Evolutionary conservation across 179 eudicot genomes (phyloP), one percentile per base, ranked within the genome.

Genomic region (Beta lomatogona): DNA sequence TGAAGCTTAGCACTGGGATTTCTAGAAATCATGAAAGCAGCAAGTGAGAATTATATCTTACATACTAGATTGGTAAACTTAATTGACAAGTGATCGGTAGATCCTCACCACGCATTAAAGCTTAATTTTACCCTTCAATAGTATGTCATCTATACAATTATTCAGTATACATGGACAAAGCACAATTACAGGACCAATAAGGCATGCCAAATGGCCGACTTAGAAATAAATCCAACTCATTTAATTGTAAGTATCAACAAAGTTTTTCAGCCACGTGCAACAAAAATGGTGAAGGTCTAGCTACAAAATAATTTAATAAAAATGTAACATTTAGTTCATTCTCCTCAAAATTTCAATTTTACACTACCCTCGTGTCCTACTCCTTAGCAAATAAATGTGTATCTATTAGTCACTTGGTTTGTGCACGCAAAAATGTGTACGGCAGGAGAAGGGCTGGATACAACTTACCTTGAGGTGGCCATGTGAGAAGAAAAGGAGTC

Each of bases 391-490:
- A 9, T 6, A 18, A 77, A 63, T 16, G 28, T 2, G 1, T 36
- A 16, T 48, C 64, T 5, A 50, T 64, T 2, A 6, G 28, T 46
- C 18, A 46, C 22, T 46, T 41, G 52, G 60, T 21, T 18, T 9
- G 52, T 70, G 67, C 52, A 70, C 12, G 19, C 71, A 45, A 9
- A 75, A 52, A 14, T 41, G 53, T 9, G 55, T 48, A n/a, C 19
- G 22, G 21, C 48, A 28, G 31, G 75, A 36, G 46, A 53, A 19
- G 64, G 13, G 10, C 46, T n/a, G 22, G 19, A 54, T 9, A 59
- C 73, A 82, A 74, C 88, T 81, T 61, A 92, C 96, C 93, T 86
- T 48, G 89, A 58, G 31, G 83, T 65, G 45, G 77, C 84, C 46
- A 81, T 73, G 55, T 81, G 89, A 52, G 88, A 85, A 36, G 88